Base-by-base conservation (phyloP, 192 early-diverging fungal species). In the Piromyces finnis region DNA sequence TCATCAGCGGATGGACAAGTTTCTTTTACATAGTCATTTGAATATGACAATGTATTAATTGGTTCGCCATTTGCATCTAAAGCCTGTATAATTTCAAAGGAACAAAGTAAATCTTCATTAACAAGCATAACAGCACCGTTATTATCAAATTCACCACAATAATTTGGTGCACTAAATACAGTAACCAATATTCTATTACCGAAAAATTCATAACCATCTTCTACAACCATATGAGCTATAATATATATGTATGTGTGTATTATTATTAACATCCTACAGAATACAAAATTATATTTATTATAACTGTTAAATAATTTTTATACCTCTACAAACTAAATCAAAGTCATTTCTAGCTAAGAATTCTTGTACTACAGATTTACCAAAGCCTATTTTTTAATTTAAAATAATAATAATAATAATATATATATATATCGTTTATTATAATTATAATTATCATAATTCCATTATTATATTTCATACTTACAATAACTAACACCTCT, bases 151-250 rank as follows among this genome's bases (percentile, higher is more conserved):
- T 98, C 96, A 80, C 95, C 95, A 84, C 97, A 98, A 85, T 97
- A 97, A 85, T 98, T 97, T 79, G 97, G 95, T 14, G 97, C 97
- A 9, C 93, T 94, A 81, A 98, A 98, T 13, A 98, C 89, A 9
- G 96, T 98, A 3, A 98, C 96, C 80, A 98, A 85, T 29, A 91
- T 91, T 29, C 95, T 90, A 77, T 95, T 92, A 79, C 92, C 90
- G 86, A 96, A 98, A 81, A 98, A 98, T 87, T 98, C 95, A 85
- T 97, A 98, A n/a, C 96, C 96, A 84, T 95, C 95, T 83, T 98
- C 95, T 59, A 98, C 95, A 16, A 98, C 95, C 93, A 95, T 94
- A 85, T 98, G 96, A 5, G 96, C 95, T 29, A 95, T 90, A 80
- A 93, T 94, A 78, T 80, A 78, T 12, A 12, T 14, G 15, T 39